phyloP scores from a whole-genome alignment of 441 rosid species.

The Daphne laureola region DNA sequence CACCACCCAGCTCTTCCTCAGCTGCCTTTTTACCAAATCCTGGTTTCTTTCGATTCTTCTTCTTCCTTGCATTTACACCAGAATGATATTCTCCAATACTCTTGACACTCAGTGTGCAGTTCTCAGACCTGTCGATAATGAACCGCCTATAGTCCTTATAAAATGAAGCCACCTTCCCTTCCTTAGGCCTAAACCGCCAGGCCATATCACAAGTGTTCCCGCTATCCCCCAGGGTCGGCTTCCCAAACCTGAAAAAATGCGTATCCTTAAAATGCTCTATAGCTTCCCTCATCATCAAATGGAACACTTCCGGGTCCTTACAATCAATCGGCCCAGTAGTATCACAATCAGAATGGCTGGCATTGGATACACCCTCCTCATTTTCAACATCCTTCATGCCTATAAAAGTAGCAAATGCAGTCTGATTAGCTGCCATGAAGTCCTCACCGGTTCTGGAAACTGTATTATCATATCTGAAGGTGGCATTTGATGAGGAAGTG shows the following conservation, averaged over 20 bases:
- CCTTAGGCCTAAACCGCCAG: constrained; percentile 55
- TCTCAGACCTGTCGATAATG: constrained; percentile 29
- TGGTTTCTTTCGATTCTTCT: constrained; percentile 39
- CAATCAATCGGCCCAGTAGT: constrained; percentile 40
- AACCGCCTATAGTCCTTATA: constrained; percentile 56
- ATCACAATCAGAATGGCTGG: constrained; percentile 22
- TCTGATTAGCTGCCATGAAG: constrained; percentile 67
- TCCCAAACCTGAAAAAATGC: constrained; percentile 52
- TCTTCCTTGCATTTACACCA: constrained; percentile 52
- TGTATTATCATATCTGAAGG: constrained; percentile 52
- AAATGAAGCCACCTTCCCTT: constrained; percentile 43
- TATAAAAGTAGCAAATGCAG: constrained; percentile 45
- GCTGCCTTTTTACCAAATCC: constrained; percentile 27
- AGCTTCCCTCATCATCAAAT: constrained; percentile 44
- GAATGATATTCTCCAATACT: constrained; percentile 47
- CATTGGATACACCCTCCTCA: constrained; percentile 8
- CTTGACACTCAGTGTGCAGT: constrained; percentile 35
- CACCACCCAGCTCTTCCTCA: constrained; percentile 10
- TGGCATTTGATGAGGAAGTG: constrained; percentile 64
- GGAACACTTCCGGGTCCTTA: constrained; percentile 52
- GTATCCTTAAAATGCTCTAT: constrained; percentile 48
- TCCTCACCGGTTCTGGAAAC: constrained; percentile 80
- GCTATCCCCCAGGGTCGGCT: constrained; percentile 28
- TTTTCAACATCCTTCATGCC: constrained; percentile 53
- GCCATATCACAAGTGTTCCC: constrained; percentile 47